Base-by-base conservation (phyloP, 2,329 filamentous ascomycete species). In the Fulvia fulva region DNA sequence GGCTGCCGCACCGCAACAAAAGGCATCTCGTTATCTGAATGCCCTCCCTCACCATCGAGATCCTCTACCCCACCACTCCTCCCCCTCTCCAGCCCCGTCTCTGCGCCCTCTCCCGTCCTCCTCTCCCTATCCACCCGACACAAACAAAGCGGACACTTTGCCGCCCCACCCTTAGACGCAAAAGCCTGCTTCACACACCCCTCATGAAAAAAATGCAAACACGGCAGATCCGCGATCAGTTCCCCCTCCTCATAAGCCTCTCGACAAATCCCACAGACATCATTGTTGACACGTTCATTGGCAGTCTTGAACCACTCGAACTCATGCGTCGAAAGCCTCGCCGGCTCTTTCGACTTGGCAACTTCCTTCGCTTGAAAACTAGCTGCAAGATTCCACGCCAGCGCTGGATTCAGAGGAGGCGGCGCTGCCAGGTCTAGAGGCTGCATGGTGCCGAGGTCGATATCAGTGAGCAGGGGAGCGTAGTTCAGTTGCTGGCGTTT, bases 141-240 rank as follows among this genome's bases (percentile, higher is more conserved):
- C 45, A 26, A 45, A 34, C 53, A 55, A 32, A 55, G 34, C 44
- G 53, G 53, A 43, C 53, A 55, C 26, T 37, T 55, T 45, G 26
- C 30, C 26, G 23, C n/a, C 9, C 19, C 26, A 22, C 30, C 16
- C 12, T 51, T 44, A 25, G 12, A 9, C 46, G 22, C 21, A 28
- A 47, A 49, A 41, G 22, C 26, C 19, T 43, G 26, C 49, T 21
- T 25, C 6, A 57, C 26, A 47, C 55, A 57, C 16, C 26, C 44
- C 19, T 57, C 41, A 23, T 57, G 55, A 47, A 28, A 57, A 50
- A 57, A 57, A 23, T 57, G 55, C 41, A 53, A 22, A 37, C 55
- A 57, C 6, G 47, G 41, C 12, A 57, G 41, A 32, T 57, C 47
- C 11, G 21, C 49, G 25, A 57, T 57, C 5, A 43, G 46, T 11